These are phyloP conservation scores for Triadica sebifera DNA, from an alignment of 345 rosid species.

Conservation along the genomic window DNA sequence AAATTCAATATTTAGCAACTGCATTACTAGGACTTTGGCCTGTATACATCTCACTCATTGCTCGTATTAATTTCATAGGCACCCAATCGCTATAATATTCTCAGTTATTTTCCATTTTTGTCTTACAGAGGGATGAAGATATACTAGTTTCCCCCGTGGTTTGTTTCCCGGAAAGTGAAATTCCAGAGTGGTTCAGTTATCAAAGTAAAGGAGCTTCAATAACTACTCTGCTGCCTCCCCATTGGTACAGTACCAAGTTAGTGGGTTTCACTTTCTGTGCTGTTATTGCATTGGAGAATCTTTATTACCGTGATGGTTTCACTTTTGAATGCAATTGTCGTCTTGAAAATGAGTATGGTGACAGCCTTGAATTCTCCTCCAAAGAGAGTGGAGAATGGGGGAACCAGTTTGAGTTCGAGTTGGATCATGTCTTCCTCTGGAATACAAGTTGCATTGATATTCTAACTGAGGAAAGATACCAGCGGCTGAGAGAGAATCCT, in stretches of 20 bases:
- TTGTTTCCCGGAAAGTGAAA: conserved; percentile 7
- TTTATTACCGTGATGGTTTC: neutral
- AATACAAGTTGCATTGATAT: conserved; percentile 7
- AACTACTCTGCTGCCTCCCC: conserved; percentile 4
- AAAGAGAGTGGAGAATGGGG: conserved; percentile 10
- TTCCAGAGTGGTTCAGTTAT: conserved; percentile 10
- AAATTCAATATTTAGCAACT: neutral
- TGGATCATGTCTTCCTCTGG: conserved; percentile 10
- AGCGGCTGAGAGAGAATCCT: neutral
- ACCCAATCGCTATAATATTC: neutral
- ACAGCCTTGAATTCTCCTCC: conserved; percentile 1
- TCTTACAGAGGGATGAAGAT: conserved; percentile 3
- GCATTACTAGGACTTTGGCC: neutral
- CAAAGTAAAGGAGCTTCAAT: conserved; percentile 6
- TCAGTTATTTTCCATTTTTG: neutral
- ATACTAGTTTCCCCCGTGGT: neutral
- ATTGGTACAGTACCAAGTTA: neutral
- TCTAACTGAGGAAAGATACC: neutral
- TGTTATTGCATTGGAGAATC: conserved; percentile 12
- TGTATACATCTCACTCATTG: neutral
- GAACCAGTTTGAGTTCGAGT: neutral
- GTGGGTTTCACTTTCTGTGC: conserved; percentile 11
- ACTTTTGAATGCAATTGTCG: neutral
- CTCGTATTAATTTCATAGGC: neutral
- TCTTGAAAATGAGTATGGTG: neutral